Evolutionary conservation across 106 monocot genomes (phyloP).

Genomic region (Platanthera zijinensis): DNA sequence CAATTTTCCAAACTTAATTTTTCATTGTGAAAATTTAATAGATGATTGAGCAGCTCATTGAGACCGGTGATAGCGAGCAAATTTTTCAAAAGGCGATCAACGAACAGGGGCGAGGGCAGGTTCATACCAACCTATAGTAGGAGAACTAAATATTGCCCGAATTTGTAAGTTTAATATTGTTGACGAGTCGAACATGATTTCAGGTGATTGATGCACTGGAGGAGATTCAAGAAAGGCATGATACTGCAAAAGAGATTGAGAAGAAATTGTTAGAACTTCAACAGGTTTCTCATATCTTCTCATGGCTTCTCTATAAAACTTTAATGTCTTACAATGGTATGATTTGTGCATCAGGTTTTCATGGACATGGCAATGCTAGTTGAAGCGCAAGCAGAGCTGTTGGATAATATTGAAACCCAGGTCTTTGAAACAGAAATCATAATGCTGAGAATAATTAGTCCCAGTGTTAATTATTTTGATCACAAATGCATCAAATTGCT

Average conservation of each 20-base stretch:
- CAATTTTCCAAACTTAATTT: not conserved
- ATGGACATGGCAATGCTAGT: slow-evolving; percentile 52
- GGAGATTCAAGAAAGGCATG: slow-evolving; percentile 62
- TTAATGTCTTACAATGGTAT: not conserved
- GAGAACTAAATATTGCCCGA: not conserved
- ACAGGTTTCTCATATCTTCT: slow-evolving; percentile 16
- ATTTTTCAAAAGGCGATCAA: slow-evolving; percentile 48
- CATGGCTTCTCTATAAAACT: not conserved
- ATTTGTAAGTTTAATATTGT: no score
- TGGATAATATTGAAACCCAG: slow-evolving; percentile 48
- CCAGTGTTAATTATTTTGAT: no score
- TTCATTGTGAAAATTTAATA: not conserved
- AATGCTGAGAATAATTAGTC: no score
- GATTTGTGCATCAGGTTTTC: slow-evolving; percentile 24
- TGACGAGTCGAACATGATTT: not conserved
- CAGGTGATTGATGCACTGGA: slow-evolving; percentile 35
- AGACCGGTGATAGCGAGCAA: slow-evolving; percentile 55
- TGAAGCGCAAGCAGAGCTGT: slow-evolving; percentile 43
- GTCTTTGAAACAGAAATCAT: slow-evolving; percentile 1
- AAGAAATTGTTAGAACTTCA: slow-evolving; percentile 43
- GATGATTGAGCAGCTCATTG: slow-evolving; percentile 51
- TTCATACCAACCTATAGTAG: not conserved
- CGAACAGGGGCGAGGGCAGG: slow-evolving; percentile 54
- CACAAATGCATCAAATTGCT: no score
- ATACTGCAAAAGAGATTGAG: slow-evolving; percentile 46